Conservation (phyloP, 192 early-diverging fungal genomes). For the Chytriomyces confervae region DNA sequence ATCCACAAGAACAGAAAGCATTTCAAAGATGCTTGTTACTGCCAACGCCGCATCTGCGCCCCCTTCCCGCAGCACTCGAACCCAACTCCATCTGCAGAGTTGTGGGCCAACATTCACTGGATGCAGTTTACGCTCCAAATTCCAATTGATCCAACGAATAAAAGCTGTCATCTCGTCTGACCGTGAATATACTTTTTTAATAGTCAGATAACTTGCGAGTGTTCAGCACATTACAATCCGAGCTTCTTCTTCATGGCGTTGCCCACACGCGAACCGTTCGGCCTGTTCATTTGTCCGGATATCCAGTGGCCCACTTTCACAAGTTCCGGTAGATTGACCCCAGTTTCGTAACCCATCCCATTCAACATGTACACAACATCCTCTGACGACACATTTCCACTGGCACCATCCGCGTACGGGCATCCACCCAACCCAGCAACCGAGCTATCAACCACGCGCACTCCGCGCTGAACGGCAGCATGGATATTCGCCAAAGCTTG, state of each 20-base stretch:
- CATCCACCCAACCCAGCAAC: constrained; percentile 94
- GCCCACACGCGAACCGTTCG: constrained; percentile 60
- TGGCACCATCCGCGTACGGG: constrained; percentile 94
- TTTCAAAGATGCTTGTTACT: too few species aligned
- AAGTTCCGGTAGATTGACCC: constrained; percentile 75
- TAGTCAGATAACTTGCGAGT: too few species aligned
- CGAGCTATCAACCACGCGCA: constrained; percentile 92
- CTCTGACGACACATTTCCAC: constrained; percentile 96
- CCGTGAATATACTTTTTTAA: too few species aligned
- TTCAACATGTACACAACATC: constrained; percentile 94
- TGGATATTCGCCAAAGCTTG: constrained; percentile 93
- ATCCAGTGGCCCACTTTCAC: constrained; percentile 87
- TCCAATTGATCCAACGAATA: too few species aligned
- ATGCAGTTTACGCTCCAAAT: too few species aligned
- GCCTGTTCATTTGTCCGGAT: constrained; percentile 74
- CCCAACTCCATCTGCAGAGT: too few species aligned
- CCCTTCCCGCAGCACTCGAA: too few species aligned
- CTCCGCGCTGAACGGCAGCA: constrained; percentile 77
- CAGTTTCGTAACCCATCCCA: constrained; percentile 82
- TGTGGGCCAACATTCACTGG: too few species aligned
- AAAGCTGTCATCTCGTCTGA: too few species aligned
- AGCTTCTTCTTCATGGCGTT: constrained; percentile 48
- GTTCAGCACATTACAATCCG: constrained; percentile 1
- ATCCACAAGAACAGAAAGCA: too few species aligned
- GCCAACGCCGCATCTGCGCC: too few species aligned